Evolutionary conservation across 2,329 filamentous ascomycete species (phyloP), one percentile per base, ranked within the genome.

Genomic region (Uncinocarpus reesii): DNA sequence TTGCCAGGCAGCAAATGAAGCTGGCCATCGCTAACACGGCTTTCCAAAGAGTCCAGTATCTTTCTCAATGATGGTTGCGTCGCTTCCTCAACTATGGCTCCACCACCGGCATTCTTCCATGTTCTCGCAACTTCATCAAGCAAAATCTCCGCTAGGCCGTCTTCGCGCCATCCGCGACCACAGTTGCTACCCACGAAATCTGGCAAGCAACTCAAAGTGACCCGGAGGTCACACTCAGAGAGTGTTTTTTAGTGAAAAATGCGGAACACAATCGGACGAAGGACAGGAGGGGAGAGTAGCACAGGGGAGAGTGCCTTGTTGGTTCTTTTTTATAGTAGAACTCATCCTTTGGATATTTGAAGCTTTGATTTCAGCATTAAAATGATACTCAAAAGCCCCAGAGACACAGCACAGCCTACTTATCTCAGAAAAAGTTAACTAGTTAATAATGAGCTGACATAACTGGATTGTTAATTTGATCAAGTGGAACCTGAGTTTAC

Each of bases 211-310:
- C 64, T 90, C 82, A n/a, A 4, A 98, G 72, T 0, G 92, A 87
- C 0, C 88, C 80, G 0, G 90, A 92, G 6, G 86, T 89, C 46
- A 98, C 78, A 0, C 89, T 96, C 48, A 98, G 73, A 58, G 90
- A 93, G 68, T 98, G 87, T 62, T 96, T 98, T 67, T 95, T 95
- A 1, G 92, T 98, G 56, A n/a, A 98, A 94, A 0, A 86, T 93
- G 40, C 92, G 81, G 62, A 98, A 96, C 7, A 92, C 93, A 16
- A 96, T 75, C 2, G 92, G 90, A 53, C 93, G 78, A 34, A 98
- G 71, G 0, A 86, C 93, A 7, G 87, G 80, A 0, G 89, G 85
- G 2, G 90, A 89, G 3, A 98, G 80, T 29, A 94, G 75, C 49
- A 98, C 92, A 3, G 92, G 88, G n/a, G 1, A 98, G 74, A 41